phyloP scores from a whole-genome alignment of 768 basidiomycete genomes.

The Xerocomellus amylosporus region DNA sequence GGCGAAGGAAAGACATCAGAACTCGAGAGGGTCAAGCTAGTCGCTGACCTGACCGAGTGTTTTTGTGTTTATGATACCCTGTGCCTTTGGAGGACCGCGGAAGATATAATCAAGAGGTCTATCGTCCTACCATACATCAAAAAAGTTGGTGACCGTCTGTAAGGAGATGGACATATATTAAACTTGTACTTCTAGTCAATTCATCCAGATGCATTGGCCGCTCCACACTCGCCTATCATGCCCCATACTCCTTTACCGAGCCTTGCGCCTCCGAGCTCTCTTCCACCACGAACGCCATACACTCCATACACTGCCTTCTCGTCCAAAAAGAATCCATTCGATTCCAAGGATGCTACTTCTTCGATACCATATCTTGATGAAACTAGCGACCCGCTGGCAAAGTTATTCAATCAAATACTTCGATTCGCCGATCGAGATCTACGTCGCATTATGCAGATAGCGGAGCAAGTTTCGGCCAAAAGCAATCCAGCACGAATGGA shows the following conservation, averaged over 20 bases:
- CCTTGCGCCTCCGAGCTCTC: conserved; percentile 26
- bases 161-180: not conserved
- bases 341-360: conserved; percentile 27
- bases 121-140: conserved; percentile 74
- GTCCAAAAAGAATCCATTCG: conserved; percentile 40
- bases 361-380: conserved; percentile 61
- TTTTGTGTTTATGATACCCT: conserved; percentile 76
- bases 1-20: conserved; percentile 52
- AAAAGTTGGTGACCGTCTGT: conserved; percentile 47
- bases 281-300: conserved; percentile 54
- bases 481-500: conserved; percentile 32
- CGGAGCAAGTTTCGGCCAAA: conserved; percentile 63
- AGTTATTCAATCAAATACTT: conserved; percentile 78
- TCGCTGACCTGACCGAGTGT: conserved; percentile 73
- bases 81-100: conserved; percentile 82
- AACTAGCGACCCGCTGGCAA: conserved; percentile 62
- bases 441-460: conserved; percentile 68
- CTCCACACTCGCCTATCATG: conserved; percentile 69
- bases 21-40: conserved; percentile 58
- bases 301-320: conserved; percentile 49
- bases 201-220: conserved; percentile 62
- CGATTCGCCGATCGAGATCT: conserved; percentile 78
- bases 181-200: conserved; percentile 55
- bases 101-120: conserved; percentile 74
- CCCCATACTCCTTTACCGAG: conserved; percentile 68